Base-by-base conservation (phyloP, 2,329 filamentous ascomycete species). In the Aureobasidium sp. region DNA sequence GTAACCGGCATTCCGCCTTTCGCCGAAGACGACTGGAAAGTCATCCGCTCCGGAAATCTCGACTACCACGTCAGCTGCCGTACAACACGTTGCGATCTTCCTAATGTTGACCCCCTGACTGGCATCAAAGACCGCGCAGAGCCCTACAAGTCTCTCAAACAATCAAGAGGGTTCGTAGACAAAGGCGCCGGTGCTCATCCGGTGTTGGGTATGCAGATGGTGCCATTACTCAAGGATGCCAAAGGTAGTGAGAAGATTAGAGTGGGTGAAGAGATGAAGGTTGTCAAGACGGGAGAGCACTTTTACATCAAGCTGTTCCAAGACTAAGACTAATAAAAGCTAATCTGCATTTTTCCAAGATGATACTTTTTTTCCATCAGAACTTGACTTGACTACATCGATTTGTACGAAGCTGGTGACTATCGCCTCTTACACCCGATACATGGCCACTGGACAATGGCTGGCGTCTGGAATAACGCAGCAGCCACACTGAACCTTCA, bases 21-120 rank as follows among this genome's bases (percentile, higher is more conserved):
- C 67, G 81, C 83, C 19, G 88, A 92, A 70, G 87, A 91, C 57
- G 76, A 75, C 9, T 91, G 88, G 88, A 85, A 82, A 63, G 77
- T 74, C 29, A 78, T 89, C 38, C 74, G 75, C 23, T 78, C 87
- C 65, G 79, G 76, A 8, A 57, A 55, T 5, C 63, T 65, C n/a
- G 60, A 66, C 40, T 81, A 80, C 60, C 77, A 84, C 62, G 74
- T 82, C 11, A 77, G 84, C 0, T 86, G 85, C 66, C 81, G 86
- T 31, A 88, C 86, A 0, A 83, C 85, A 0, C 79, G 87, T 59
- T 90, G 87, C 74, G 87, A 84, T 66, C 71, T 90, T 65, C 86
- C 86, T 21, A 90, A 90, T 65, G 84, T 89, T 1, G 79, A 89
- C 69, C 86, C 80, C 0, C 75, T 76, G 19, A 84, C 77, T 6